These are phyloP conservation scores for Stellera chamaejasme DNA, from an alignment of 345 rosid genomes.

Conservation along the genomic window DNA sequence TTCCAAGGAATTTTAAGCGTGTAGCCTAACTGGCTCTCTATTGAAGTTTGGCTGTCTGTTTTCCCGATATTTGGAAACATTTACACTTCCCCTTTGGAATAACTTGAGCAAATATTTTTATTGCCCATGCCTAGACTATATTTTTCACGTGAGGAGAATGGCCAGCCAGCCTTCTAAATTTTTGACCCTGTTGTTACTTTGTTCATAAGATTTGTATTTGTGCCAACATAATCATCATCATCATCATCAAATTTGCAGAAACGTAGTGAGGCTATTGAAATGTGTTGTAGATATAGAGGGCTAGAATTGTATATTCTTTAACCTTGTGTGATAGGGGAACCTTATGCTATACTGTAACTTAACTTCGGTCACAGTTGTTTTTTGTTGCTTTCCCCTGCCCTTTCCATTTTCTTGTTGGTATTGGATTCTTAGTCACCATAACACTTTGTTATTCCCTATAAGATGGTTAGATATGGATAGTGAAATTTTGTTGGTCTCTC, in stretches of 20 bases:
- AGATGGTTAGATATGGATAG: no score
- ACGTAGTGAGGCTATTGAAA: no score
- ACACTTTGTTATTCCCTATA: no score
- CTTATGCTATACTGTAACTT: not conserved
- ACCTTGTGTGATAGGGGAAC: no score
- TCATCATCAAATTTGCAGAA: not conserved
- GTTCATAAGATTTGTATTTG: no score
- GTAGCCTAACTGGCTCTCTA: not conserved
- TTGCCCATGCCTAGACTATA: slow-evolving; percentile 1
- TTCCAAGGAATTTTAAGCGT: slow-evolving; percentile 12
- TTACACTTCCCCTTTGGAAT: slow-evolving; percentile 14
- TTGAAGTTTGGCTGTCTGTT: slow-evolving; percentile 22
- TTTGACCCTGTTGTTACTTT: no score
- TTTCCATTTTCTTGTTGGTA: not conserved
- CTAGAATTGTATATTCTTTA: no score
- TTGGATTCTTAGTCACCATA: no score
- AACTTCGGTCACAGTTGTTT: not conserved
- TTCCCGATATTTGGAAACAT: slow-evolving; percentile 19
- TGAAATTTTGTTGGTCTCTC: no score
- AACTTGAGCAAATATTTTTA: slow-evolving; percentile 8
- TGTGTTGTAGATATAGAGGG: no score
- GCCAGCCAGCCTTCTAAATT: no score
- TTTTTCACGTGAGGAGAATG: slow-evolving; percentile 16
- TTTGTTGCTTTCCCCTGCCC: not conserved
- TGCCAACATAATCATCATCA: not conserved